Evolutionary conservation across 352 stramenopile species (phyloP), one percentile per base, ranked within the genome.

Genomic region (Plasmopara viticola): DNA sequence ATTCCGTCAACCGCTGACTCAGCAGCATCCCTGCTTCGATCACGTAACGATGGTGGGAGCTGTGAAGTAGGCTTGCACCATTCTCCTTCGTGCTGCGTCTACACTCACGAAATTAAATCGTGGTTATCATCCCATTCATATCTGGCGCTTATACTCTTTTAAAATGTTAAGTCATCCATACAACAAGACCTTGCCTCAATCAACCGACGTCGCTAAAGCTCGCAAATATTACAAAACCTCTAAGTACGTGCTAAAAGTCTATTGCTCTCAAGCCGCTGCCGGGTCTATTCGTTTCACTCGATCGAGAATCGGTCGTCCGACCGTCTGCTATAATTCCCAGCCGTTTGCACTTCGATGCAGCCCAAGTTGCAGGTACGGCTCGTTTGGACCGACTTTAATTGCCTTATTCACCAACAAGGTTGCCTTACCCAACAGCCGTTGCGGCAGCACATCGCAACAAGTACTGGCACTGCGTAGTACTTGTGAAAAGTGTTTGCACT

Each of bases 251-350:
- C 52, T 57, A 66, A 44, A 48, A 66, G 61, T 45, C 45, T 15
- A 44, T 56, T 58, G 46, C 56, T 65, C 61, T 18, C 49, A 44
- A 29, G 12, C n/a, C 31, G 33, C 45, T 39, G 62, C 33, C 62
- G 15, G 45, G 45, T 57, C 62, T 70, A 64, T 68, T 42, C 60
- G 49, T 54, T 48, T 37, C 43, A 44, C 42, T 57, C 33, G 42
- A 55, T 58, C 25, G 53, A 56, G 29, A 43, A 54, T 58, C 37
- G 39, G 29, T 35, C 42, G 55, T 48, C 31, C 51, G 56, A 53
- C 60, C 56, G 51, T 54, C 56, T 69, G 60, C 47, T 51, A 52
- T 8, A 35, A 35, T 35, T 35, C 47, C 18, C 48, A 58, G 38
- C 28, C 15, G 44, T 43, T 56, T 53, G 45, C 25, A 43, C 45